These are phyloP conservation scores for Penicillium verrucosum DNA, from an alignment of 2,329 filamentous ascomycete genomes.

Conservation along the genomic window DNA sequence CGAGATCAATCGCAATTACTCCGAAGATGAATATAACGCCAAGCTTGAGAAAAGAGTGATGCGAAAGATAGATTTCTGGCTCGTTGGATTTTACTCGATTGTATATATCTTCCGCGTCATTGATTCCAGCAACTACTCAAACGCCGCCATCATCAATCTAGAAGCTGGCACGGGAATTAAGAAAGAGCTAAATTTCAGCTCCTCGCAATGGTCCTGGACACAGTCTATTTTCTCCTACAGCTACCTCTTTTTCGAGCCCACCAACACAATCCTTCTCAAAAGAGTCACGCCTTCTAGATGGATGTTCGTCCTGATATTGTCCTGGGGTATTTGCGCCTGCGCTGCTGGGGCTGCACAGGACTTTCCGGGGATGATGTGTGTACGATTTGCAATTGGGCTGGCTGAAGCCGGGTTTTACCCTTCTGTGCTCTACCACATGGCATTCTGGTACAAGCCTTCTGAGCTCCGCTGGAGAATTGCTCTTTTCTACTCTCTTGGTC, in stretches of 20 bases:
- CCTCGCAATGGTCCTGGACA: slow-evolving; percentile 41
- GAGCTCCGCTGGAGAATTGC: slow-evolving; percentile 40
- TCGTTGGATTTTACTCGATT: slow-evolving; percentile 33
- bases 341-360: slow-evolving; percentile 35
- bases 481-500: slow-evolving; percentile 38
- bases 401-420: slow-evolving; percentile 40
- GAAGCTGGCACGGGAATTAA: slow-evolving; percentile 42
- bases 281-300: slow-evolving; percentile 33
- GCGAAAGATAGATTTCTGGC: slow-evolving; percentile 36
- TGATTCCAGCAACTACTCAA: slow-evolving; percentile 41
- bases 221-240: slow-evolving; percentile 43
- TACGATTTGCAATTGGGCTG: slow-evolving; percentile 39
- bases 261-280: slow-evolving; percentile 40
- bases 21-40: not conserved
- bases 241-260: slow-evolving; percentile 41
- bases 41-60: slow-evolving; percentile 32
- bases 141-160: slow-evolving; percentile 43
- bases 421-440: slow-evolving; percentile 37
- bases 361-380: slow-evolving; percentile 40
- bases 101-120: slow-evolving; percentile 44
- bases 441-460: slow-evolving; percentile 39
- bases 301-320: slow-evolving; percentile 37
- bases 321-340: slow-evolving; percentile 39
- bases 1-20: not conserved
- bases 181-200: slow-evolving; percentile 33